Evolutionary conservation across 1,284 basidiomycete genomes (phyloP), one percentile per base, ranked within the genome.

Genomic region (Austroboletus sp.): DNA sequence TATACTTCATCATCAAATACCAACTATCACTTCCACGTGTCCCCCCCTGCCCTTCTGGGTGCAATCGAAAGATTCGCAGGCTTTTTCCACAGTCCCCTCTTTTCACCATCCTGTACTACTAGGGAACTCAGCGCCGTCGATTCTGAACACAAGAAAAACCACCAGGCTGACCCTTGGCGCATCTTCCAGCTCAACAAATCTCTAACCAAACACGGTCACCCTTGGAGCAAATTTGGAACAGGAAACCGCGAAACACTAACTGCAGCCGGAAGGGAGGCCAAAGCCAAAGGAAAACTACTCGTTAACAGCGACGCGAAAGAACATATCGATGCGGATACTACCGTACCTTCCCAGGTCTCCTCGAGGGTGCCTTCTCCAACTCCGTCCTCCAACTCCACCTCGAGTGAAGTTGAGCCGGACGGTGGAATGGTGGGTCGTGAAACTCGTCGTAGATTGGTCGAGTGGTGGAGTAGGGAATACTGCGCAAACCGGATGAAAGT

Each of bases 111-210:
- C 13, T 95, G 95, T 65, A 95, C 95, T 0, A 80, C 87, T 44
- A 81, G 96, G 38, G 96, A 99, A 69, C 80, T 98, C 54, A 93
- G 94, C 56, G 96, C 96, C 1, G 96, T 99, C 30, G 88, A 98
- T 64, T 97, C 93, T 1, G 96, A 99, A 65, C 89, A 98, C 76
- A 93, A 92, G 74, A 98, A 98, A 74, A 98, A 98, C 63, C 78
- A 92, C 42, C 95, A 98, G 68, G 74, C 73, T n/a, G 95, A 98
- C 65, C 72, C 86, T 61, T 98, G 94, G 93, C 81, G 96, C n/a
- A 82, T 94, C 46, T 98, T 89, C 70, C 96, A 99, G 68, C 72
- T 98, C 21, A 93, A 92, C 68, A 98, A 99, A 69, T 79, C 85
- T 53, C 78, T 97, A 33, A 86, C 81, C 45, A 82, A 79, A 53